Evolutionary conservation across 2,329 filamentous ascomycete species (phyloP).

Genomic region (Calycina marina): DNA sequence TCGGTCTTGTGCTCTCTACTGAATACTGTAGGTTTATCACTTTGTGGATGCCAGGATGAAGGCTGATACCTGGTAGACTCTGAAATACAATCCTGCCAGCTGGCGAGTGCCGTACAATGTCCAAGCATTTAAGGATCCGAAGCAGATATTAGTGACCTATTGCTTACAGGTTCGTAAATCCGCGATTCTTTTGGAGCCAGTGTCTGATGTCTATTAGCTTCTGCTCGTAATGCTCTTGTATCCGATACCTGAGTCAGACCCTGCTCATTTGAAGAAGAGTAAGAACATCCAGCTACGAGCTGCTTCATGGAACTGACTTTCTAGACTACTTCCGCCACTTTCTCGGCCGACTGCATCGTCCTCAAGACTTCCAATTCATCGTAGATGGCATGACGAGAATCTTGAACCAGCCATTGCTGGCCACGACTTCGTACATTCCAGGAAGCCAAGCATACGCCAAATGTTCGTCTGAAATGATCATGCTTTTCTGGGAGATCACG

Average conservation of each 20-base stretch:
- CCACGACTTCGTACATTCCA: conserved; percentile 76
- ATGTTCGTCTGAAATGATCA: conserved; percentile 89
- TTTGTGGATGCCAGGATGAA: conserved; percentile 2
- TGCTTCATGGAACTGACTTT: conserved; percentile 4
- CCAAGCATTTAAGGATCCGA: conserved; percentile 79
- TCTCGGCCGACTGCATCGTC: conserved; percentile 62
- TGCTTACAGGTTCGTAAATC: conserved; percentile 42
- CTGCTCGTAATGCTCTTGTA: conserved; percentile 78
- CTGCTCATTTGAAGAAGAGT: conserved; percentile 54
- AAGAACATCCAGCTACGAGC: conserved; percentile 2
- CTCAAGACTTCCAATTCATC: conserved; percentile 95
- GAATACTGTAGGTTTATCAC: conserved; percentile 59
- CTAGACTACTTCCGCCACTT: conserved; percentile 78
- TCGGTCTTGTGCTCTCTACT: conserved; percentile 83
- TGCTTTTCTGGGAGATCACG: conserved; percentile 92
- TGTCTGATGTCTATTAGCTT: conserved; percentile 34
- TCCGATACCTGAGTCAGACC: conserved; percentile 65
- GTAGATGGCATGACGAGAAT: conserved; percentile 89
- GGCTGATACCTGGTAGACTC: conserved; percentile 38
- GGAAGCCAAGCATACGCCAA: conserved; percentile 64
- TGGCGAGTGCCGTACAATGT: conserved; percentile 94
- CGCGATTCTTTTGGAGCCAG: neutral
- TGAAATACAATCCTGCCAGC: conserved; percentile 89
- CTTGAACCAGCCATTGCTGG: conserved; percentile 81
- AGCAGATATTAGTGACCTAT: conserved; percentile 82